Evolutionary conservation across 1,139 yeast genomes (phyloP).

Genomic region (Candida tropicalis): DNA sequence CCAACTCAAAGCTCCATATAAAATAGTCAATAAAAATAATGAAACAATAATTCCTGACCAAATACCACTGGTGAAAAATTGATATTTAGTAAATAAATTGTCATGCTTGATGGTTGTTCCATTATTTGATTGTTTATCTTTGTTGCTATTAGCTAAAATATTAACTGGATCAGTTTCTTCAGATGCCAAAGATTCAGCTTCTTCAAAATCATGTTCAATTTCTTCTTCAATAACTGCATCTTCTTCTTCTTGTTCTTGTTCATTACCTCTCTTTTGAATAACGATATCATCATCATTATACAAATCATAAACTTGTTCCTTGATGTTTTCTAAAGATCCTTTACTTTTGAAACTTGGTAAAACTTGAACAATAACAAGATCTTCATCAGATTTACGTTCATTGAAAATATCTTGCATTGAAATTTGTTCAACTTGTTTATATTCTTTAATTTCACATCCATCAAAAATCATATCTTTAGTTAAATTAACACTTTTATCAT

Average conservation of each 20-base stretch:
- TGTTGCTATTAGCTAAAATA: constrained; percentile 21
- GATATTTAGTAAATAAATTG: constrained; percentile 42
- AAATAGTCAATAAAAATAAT: constrained; percentile 51
- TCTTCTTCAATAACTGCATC: constrained; percentile 27
- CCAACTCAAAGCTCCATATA: constrained; percentile 63
- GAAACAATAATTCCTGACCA: constrained; percentile 68
- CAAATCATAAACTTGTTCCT: constrained; percentile 17
- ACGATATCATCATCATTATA: constrained; percentile 21
- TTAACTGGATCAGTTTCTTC: constrained; percentile 28
- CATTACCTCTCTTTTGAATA: constrained; percentile 17
- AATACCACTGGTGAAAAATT: constrained; percentile 57
- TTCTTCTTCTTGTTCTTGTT: constrained; percentile 18
- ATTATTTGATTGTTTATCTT: constrained; percentile 12
- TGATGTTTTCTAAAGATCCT: neutral
- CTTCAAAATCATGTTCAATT: constrained; percentile 36
- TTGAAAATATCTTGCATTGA: constrained; percentile 1
- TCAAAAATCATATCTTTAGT: neutral
- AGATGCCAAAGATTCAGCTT: constrained; percentile 35
- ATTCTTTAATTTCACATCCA: constrained; percentile 18
- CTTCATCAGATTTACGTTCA: constrained; percentile 9
- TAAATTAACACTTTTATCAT: neutral
- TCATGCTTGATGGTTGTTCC: constrained; percentile 16
- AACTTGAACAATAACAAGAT: constrained; percentile 31
- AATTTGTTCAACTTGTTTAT: constrained; percentile 11
- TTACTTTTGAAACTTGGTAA: constrained; percentile 29